Percentiles rank a stretch among this genome's conserved stretches.
These are phyloP conservation scores for Nannochloropsis gaditana DNA, from an alignment of 108 stramenopile genomes.

Conservation along the genomic window DNA sequence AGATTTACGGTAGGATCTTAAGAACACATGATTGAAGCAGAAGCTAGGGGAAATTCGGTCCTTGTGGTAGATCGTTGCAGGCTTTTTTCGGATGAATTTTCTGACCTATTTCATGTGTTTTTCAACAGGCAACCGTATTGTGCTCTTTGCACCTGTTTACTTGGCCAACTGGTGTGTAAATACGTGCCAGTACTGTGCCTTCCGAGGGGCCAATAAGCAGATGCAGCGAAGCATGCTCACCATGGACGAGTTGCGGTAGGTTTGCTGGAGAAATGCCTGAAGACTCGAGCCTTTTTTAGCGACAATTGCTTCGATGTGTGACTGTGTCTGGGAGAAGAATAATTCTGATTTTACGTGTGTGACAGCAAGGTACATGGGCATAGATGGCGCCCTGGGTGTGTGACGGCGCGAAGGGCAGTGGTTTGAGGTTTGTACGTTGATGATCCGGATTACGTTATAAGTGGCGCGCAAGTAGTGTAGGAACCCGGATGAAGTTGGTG, in stretches of 20 bases:
- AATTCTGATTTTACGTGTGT: no score
- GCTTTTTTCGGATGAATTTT: background rate
- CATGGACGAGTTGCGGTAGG: constrained; percentile 1
- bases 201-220: background rate
- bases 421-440: no score
- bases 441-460: no score
- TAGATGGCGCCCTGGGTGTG: no score
- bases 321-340: no score
- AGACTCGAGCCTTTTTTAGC: no score
- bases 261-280: background rate
- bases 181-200: constrained; percentile 19
- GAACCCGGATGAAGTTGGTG: no score
- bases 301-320: no score
- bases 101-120: no score
- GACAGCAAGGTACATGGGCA: no score
- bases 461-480: no score
- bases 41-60: background rate
- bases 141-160: background rate
- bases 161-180: constrained; percentile 7
- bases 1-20: background rate
- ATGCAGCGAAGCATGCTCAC: constrained; percentile 10
- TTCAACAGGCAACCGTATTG: constrained; percentile 8
- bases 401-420: no score
- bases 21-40: background rate
- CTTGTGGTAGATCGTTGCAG: background rate